Percentiles rank a stretch among this genome's conserved stretches.
Conservation (phyloP, 2,329 filamentous ascomycete genomes). For the Fusarium tanahbumbuense region DNA sequence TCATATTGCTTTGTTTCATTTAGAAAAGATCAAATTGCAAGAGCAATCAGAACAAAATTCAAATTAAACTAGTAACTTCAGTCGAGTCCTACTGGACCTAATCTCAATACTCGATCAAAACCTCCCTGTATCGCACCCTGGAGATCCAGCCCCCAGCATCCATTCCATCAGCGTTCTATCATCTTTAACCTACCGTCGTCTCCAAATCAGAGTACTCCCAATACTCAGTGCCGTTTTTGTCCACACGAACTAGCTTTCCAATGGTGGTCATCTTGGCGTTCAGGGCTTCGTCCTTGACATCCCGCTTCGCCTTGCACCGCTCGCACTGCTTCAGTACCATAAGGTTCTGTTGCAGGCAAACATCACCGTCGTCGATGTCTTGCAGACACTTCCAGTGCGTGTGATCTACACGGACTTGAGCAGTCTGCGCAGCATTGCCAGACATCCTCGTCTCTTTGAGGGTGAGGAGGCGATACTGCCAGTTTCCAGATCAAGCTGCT, state of each 20-base stretch:
- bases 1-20: not conserved
- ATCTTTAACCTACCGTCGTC: not conserved
- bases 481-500: not conserved
- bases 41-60: not conserved
- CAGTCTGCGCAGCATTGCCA: not conserved
- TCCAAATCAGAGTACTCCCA: not conserved
- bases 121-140: not conserved
- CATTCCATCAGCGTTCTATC: not conserved
- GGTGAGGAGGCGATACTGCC: not conserved
- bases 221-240: constrained; percentile 2
- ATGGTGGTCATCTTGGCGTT: not conserved
- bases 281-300: constrained; percentile 2
- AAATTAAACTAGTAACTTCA: not conserved
- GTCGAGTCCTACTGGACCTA: not conserved
- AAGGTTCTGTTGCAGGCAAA: constrained; percentile 1
- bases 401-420: not conserved
- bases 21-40: not conserved
- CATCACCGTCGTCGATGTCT: not conserved
- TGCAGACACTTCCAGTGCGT: constrained; percentile 12
- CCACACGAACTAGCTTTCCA: constrained; percentile 8
- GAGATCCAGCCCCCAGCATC: not conserved
- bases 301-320: not conserved
- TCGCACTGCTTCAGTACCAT: constrained; percentile 5
- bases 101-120: not conserved
- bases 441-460: not conserved